Conservation (phyloP, 1,139 yeast genomes). For the Suhomyces kunorum region DNA sequence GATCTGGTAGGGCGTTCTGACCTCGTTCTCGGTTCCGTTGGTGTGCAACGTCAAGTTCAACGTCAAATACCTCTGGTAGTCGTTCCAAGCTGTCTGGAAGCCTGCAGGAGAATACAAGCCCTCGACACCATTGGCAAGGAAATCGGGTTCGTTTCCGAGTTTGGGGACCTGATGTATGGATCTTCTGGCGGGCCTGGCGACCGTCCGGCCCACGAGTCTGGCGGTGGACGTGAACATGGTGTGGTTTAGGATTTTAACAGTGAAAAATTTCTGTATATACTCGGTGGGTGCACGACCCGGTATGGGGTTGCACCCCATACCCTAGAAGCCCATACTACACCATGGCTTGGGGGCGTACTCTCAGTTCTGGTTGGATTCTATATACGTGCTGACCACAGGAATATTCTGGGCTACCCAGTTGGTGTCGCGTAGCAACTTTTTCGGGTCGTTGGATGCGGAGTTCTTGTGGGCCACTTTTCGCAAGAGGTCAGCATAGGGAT, state of each 20-base stretch:
- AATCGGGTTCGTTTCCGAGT: slow-evolving; percentile 44
- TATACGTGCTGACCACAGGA: slow-evolving; percentile 38
- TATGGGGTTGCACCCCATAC: background rate
- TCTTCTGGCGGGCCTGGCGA: slow-evolving; percentile 22
- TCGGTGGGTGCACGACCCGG: slow-evolving; percentile 6
- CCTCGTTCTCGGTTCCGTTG: slow-evolving; percentile 77
- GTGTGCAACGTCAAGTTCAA: slow-evolving; percentile 72
- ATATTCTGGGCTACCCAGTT: slow-evolving; percentile 75
- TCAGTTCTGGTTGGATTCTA: slow-evolving; percentile 15
- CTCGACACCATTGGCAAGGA: slow-evolving; percentile 56
- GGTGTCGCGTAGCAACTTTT: slow-evolving; percentile 73
- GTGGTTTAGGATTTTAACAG: slow-evolving; percentile 3
- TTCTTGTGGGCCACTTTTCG: slow-evolving; percentile 38
- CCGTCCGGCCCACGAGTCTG: slow-evolving; percentile 10
- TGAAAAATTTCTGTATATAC: slow-evolving; percentile 11
- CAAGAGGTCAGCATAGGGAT: slow-evolving; percentile 58
- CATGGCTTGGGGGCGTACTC: background rate
- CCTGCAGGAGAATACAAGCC: slow-evolving; percentile 73
- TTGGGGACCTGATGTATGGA: slow-evolving; percentile 67
- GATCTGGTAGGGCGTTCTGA: slow-evolving; percentile 76
- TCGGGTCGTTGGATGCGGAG: slow-evolving; percentile 59
- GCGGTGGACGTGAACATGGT: slow-evolving; percentile 11
- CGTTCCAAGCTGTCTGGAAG: slow-evolving; percentile 74
- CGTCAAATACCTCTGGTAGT: slow-evolving; percentile 72
- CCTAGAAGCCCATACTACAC: no score